These are phyloP conservation scores for Phycomyces blakesleeanus DNA, from an alignment of 192 early-diverging fungal species.

Conservation along the genomic window DNA sequence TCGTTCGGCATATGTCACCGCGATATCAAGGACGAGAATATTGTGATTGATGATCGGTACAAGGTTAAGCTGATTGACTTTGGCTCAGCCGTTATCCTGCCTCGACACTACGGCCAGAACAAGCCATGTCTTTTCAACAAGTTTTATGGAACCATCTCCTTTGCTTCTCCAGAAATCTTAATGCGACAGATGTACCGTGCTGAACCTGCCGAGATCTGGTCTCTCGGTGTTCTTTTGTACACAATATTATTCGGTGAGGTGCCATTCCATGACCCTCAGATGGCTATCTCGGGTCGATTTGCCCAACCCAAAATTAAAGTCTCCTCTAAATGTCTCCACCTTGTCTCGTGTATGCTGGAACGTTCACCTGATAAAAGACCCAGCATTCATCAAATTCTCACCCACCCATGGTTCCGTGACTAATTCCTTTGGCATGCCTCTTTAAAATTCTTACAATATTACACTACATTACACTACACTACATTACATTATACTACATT, in stretches of 20 bases:
- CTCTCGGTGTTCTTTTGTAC: conserved; percentile 66
- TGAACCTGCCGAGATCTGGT: conserved; percentile 64
- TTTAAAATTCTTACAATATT: too few relatives aligned
- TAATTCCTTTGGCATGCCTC: conserved; percentile 2
- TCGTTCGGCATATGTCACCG: conserved; percentile 51
- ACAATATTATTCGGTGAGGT: conserved; percentile 58
- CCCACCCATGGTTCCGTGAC: conserved; percentile 55
- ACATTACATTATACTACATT: background rate
- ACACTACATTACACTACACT: background rate
- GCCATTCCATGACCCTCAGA: conserved; percentile 54
- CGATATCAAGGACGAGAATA: conserved; percentile 69
- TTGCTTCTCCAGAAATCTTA: conserved; percentile 67
- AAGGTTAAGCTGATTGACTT: conserved; percentile 67
- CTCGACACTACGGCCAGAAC: conserved; percentile 29
- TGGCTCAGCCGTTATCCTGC: conserved; percentile 55
- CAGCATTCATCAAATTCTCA: conserved; percentile 57
- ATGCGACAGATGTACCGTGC: conserved; percentile 52
- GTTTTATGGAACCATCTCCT: conserved; percentile 64
- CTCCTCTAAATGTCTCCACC: conserved; percentile 46
- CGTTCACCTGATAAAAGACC: conserved; percentile 56
- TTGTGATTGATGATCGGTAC: conserved; percentile 58
- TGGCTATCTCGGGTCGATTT: conserved; percentile 47
- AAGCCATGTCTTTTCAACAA: conserved; percentile 43
- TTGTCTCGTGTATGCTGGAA: conserved; percentile 64
- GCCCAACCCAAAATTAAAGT: conserved; percentile 43